These are phyloP conservation scores for Phylloporus arenicola DNA, from an alignment of 768 basidiomycete genomes.

Conservation along the genomic window DNA sequence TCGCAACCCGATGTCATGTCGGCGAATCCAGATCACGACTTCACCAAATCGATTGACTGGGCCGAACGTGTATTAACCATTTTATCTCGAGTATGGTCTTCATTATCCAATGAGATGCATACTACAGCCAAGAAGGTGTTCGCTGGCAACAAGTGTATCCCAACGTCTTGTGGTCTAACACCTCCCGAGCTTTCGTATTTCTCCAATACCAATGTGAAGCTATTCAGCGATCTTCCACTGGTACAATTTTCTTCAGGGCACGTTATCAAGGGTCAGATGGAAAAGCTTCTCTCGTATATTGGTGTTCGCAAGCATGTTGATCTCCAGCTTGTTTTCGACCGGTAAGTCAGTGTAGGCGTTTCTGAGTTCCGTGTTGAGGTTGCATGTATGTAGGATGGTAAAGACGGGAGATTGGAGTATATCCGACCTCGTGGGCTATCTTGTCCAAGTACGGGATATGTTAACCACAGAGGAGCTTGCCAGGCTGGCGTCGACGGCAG, in stretches of 20 bases:
- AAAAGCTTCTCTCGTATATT: conserved; percentile 63
- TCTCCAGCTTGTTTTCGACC: conserved; percentile 86
- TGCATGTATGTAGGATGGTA: conserved; percentile 55
- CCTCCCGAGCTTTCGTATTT: conserved; percentile 76
- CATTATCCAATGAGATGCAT: conserved; percentile 45
- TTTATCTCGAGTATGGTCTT: conserved; percentile 69
- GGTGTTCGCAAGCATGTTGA: conserved; percentile 92
- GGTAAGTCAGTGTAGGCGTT: conserved; percentile 39
- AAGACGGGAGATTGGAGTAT: conserved; percentile 89
- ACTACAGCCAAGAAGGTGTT: conserved; percentile 39
- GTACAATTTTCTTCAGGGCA: conserved; percentile 64
- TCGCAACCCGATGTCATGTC: conserved; percentile 41
- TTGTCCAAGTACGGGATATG: conserved; percentile 72
- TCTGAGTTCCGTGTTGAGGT: background rate
- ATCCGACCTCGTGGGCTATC: conserved; percentile 78
- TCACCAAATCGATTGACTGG: conserved; percentile 63
- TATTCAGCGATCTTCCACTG: conserved; percentile 82
- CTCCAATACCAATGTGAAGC: conserved; percentile 64
- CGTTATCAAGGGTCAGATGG: conserved; percentile 61
- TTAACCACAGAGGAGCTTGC: conserved; percentile 54
- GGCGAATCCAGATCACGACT: conserved; percentile 48
- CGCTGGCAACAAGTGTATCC: conserved; percentile 44
- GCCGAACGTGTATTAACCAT: conserved; percentile 72
- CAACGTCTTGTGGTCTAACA: conserved; percentile 57
- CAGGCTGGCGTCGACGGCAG: conserved; percentile 56